Evolutionary conservation across 164 flowering plant genomes (phyloP).

Genomic region (Taxillus chinensis): DNA sequence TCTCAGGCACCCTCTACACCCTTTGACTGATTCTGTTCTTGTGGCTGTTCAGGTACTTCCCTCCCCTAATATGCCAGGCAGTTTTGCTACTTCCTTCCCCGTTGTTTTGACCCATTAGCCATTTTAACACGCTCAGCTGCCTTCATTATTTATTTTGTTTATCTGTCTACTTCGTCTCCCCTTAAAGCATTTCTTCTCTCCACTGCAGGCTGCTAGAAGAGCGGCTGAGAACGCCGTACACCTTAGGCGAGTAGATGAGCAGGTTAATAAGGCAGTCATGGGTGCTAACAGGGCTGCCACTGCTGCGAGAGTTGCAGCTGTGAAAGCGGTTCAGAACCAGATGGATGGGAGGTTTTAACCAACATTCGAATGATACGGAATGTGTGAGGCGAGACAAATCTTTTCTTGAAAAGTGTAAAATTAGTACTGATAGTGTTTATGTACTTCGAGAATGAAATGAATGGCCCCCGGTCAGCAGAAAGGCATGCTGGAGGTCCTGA

Average conservation of each 20-base stretch:
- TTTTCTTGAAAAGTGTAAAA: conserved; percentile 17
- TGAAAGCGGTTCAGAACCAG: conserved; percentile 86
- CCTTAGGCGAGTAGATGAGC: conserved; percentile 61
- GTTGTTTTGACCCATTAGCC: no score
- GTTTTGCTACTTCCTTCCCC: no score
- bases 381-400: no score
- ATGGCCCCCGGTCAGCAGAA: conserved; percentile 25
- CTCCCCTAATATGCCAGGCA: no score
- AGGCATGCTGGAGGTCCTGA: conserved; percentile 45
- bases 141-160: neutral
- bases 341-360: conserved; percentile 74
- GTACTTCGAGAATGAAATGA: conserved; percentile 9
- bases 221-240: conserved; percentile 64
- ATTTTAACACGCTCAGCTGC: no score
- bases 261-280: conserved; percentile 63
- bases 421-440: conserved; percentile 4
- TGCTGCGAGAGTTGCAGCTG: conserved; percentile 91
- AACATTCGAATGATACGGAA: conserved; percentile 11
- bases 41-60: conserved; percentile 67
- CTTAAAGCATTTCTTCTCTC: neutral
- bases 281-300: conserved; percentile 90
- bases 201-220: conserved; percentile 68
- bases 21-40: conserved; percentile 45
- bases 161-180: neutral
- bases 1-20: conserved; percentile 44